Evolutionary conservation across 2,329 filamentous ascomycete species (phyloP), one percentile per base, ranked within the genome.

Genomic region (Colletotrichum viniferum): DNA sequence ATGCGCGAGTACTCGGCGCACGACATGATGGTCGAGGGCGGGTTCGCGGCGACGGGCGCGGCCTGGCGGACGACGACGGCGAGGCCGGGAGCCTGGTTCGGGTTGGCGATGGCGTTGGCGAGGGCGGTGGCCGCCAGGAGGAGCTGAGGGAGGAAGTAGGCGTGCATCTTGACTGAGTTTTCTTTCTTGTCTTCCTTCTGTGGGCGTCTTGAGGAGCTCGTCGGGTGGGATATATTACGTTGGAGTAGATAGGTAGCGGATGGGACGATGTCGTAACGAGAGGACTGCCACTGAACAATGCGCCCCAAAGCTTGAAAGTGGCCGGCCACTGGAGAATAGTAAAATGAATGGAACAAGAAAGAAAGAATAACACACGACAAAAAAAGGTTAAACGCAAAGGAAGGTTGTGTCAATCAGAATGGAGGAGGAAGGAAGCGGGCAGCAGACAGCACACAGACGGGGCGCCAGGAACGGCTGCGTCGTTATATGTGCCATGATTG

Each of bases 1-100:
- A 85, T 85, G 64, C 79, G 80, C 73, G 84, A 80, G 79, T 89
- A 88, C 79, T 87, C 84, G 67, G 81, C 76, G 80, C 87, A 88
- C 26, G 74, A 71, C 43, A 66, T 52, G 64, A 65, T 36, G 60
- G 43, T 69, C 24, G 72, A 30, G 48, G 43, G 70, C 4, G 38
- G 36, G 70, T 67, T 67, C 14, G 67, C 38, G 16, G 71, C 69
- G 52, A 26, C 38, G 43, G 69, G 52, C 62, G 26, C 60, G 30
- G 71, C 61, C 60, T 77, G 76, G 16, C 76, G 76, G 71, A 76
- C 74, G 58, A 77, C 71, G 52, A 77, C 18, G 70, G 64, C 60
- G 10, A 52, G 43, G 43, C 43, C 43, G 12, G n/a, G n/a, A 9
- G 58, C 58, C 28, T 63, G 56, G 69, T 56, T 69, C 6, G 61